Conservation (phyloP, 805 yeast genomes). For the Scheffersomyces coipomensis region DNA sequence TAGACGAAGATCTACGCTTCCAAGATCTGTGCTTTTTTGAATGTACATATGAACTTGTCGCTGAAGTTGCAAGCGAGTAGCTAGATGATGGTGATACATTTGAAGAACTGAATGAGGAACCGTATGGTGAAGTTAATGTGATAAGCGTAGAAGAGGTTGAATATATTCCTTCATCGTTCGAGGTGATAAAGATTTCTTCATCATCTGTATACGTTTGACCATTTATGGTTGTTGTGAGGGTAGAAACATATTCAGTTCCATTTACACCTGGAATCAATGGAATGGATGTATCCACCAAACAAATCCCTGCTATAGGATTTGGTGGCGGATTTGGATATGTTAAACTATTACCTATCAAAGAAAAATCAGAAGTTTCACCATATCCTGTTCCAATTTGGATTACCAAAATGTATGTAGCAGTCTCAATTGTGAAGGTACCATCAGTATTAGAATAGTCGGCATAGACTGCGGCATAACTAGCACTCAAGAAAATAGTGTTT, state of each 20-base stretch:
- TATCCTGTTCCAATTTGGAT: conserved; percentile 24
- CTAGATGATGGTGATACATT: no score
- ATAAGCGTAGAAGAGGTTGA: no score
- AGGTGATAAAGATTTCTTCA: not conserved
- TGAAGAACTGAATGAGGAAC: no score
- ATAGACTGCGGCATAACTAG: not conserved
- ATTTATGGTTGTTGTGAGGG: conserved; percentile 9
- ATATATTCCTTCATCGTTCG: not conserved
- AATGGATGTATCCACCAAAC: conserved; percentile 14
- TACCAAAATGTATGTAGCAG: not conserved
- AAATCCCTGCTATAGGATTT: conserved; percentile 16
- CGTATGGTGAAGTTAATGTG: no score
- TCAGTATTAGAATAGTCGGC: conserved; percentile 7
- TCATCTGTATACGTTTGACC: conserved; percentile 12
- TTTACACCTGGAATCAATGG: conserved; percentile 13
- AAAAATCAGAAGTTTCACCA: conserved; percentile 9
- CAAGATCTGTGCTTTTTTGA: no score
- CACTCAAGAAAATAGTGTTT: conserved; percentile 7
- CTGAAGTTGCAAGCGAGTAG: no score
- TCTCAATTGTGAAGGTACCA: conserved; percentile 17
- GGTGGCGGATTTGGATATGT: conserved; percentile 5
- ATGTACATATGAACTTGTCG: no score
- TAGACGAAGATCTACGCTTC: no score
- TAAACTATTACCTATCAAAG: conserved; percentile 9
- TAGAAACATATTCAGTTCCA: conserved; percentile 12